Evolutionary conservation across 2,329 filamentous ascomycete genomes (phyloP).

Genomic region (Claviceps monticola): DNA sequence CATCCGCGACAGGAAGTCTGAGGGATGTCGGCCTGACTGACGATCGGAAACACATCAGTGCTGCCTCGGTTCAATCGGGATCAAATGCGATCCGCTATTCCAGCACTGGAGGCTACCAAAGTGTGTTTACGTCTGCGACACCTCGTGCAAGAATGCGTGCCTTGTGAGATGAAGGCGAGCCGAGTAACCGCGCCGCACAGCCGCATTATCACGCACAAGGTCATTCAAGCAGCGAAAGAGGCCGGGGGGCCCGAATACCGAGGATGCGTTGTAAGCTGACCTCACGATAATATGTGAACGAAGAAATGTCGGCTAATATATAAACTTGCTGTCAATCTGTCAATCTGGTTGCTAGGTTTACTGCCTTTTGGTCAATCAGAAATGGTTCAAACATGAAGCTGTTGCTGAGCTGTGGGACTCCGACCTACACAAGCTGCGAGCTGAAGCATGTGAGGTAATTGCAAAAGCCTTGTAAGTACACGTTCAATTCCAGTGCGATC

Average conservation of each 20-base stretch:
- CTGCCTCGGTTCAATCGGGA: constrained; percentile 49
- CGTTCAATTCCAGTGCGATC: not conserved
- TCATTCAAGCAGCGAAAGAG: constrained; percentile 66
- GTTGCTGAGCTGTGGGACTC: constrained; percentile 81
- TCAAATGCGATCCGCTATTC: constrained; percentile 50
- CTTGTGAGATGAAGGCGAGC: constrained; percentile 73
- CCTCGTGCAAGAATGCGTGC: constrained; percentile 76
- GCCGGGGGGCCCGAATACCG: constrained; percentile 64
- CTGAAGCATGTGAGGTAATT: constrained; percentile 77
- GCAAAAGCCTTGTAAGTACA: constrained; percentile 55
- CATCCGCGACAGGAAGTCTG: not conserved
- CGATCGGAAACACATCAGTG: constrained; percentile 29
- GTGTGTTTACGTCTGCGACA: constrained; percentile 81
- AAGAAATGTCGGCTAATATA: too few relatives aligned
- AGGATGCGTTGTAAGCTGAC: constrained; percentile 50
- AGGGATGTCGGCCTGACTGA: not conserved
- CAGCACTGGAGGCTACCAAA: constrained; percentile 72
- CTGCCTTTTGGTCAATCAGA: constrained; percentile 58
- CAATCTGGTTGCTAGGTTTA: constrained; percentile 36
- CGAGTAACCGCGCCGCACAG: constrained; percentile 70
- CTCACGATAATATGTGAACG: not conserved
- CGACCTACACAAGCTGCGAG: constrained; percentile 65
- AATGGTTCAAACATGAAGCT: constrained; percentile 70
- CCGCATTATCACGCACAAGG: constrained; percentile 65
- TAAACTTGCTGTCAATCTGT: constrained; percentile 5